phyloP scores from a whole-genome alignment of 164 flowering plant genomes.

The Magnolia sinica region DNA sequence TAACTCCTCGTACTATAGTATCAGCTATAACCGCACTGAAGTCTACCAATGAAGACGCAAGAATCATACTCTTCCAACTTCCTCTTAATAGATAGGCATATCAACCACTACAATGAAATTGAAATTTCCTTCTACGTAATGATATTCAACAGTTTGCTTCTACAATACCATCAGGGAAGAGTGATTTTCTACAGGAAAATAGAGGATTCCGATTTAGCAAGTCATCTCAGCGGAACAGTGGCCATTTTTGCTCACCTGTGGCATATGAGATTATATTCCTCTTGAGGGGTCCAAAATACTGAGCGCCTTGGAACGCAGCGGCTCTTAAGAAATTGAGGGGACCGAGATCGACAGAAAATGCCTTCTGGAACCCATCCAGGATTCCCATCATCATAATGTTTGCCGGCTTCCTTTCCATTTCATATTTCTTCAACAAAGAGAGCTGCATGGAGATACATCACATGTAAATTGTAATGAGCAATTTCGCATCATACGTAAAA shows the following conservation, averaged over 20 bases:
- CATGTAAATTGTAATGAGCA: neutral
- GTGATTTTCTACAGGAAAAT: neutral
- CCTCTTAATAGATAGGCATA: no score
- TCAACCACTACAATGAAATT: no score
- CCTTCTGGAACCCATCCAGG: constrained; percentile 91
- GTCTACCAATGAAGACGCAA: no score
- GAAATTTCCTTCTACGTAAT: neutral
- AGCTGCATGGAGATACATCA: constrained; percentile 38
- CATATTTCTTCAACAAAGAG: constrained; percentile 61
- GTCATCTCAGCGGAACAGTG: constrained; percentile 34
- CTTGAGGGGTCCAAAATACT: constrained; percentile 70
- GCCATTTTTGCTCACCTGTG: constrained; percentile 69
- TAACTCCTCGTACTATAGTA: no score
- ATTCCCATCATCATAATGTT: constrained; percentile 80
- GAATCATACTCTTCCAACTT: no score
- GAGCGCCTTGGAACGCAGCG: constrained; percentile 76
- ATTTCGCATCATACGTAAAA: neutral
- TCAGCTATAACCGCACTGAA: no score
- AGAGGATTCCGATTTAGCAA: neutral
- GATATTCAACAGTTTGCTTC: neutral
- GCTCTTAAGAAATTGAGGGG: constrained; percentile 79
- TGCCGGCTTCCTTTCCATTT: constrained; percentile 74
- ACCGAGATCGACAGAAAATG: constrained; percentile 79
- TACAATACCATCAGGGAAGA: no score
- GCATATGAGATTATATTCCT: constrained; percentile 77